Base-by-base conservation (phyloP, 2,329 filamentous ascomycete genomes). In the Curvularia eragrostidis region DNA sequence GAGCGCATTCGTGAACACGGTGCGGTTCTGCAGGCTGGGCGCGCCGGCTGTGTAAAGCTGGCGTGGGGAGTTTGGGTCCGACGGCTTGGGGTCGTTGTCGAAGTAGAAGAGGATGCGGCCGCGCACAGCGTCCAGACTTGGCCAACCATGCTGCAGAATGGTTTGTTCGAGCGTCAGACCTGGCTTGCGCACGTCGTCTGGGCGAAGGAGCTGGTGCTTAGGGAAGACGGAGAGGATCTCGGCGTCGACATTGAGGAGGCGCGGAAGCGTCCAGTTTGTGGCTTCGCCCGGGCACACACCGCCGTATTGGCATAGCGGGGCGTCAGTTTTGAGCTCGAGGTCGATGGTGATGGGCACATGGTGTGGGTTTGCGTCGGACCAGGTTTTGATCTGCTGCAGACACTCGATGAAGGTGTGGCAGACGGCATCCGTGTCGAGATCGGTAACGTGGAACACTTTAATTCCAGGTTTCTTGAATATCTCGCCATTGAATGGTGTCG, bases 361-460 rank as follows among this genome's bases (percentile, higher is more conserved):
- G 18, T 67, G 61, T 0, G 74, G 78, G 59, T 83, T 74, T 0
- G 67, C 70, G 5, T 80, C 74, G 7, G 79, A 78, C 82, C 82
- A 84, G 7, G 47, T 58, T 65, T 78, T 80, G 44, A 84, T 71
- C 43, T 80, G 63, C 3, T 58, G 63, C 8, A 84, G 73, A 58
- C 82, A 84, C 19, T 74, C 71, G 10, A 77, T 66, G 41, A 84
- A 77, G 5, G 80, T 82, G 61, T 80, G 76, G 72, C 81, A 84
- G 19, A 78, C 74, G 23, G 75, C 67, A 60, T 81, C 76, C 2
- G 81, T 76, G 63, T 84, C 82, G 1, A 79, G 72, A 56, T 83
- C 82, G 2, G 80, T 78, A n/a, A 84, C 76, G 66, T 84, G 81
- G 61, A 83, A 75, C 18, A 84, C 77, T 61, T 84, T 84, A 53